A percentile compares a stretch with the other conserved stretches of the same genome.
Evolutionary conservation across 2,329 filamentous ascomycete species (phyloP).

Genomic region (Penicillium vulpinum): DNA sequence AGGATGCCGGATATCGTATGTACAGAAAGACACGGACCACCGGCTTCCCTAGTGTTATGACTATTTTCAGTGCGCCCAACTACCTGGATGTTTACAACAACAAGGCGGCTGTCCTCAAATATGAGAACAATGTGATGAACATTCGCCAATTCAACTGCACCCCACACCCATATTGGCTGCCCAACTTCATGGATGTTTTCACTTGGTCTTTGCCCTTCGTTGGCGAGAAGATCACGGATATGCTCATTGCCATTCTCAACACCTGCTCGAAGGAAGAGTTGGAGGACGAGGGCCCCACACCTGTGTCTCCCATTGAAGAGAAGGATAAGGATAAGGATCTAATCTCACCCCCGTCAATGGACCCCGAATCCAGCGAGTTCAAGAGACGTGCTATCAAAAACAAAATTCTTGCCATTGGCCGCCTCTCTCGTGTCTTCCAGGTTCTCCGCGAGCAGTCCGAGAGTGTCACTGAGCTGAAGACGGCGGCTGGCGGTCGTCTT

Average conservation of each 20-base stretch:
- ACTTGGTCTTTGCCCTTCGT: constrained; percentile 99
- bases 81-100: constrained; percentile 99
- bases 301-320: constrained; percentile 57
- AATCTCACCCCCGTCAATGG: constrained; percentile 68
- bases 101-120: constrained; percentile 97
- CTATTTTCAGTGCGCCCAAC: constrained; percentile 98
- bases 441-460: constrained; percentile 97
- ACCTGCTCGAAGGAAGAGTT: constrained; percentile 99
- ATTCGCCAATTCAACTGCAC: constrained; percentile 99
- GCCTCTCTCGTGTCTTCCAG: constrained; percentile 96
- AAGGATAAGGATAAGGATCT: constrained; percentile 2
- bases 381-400: constrained; percentile 98
- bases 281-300: constrained; percentile 78
- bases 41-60: constrained; percentile 99
- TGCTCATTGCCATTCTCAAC: constrained; percentile 97
- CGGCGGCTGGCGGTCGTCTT: constrained; percentile 84
- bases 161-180: constrained; percentile 97
- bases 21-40: constrained; percentile 98
- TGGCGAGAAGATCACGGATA: constrained; percentile 98
- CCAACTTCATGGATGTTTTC: constrained; percentile 99
- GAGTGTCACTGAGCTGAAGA: constrained; percentile 96
- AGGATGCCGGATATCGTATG: constrained; percentile 98
- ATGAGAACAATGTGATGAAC: constrained; percentile 99
- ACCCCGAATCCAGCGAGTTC: constrained; percentile 86
- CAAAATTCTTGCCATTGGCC: constrained; percentile 97